Evolutionary conservation across 2,329 filamentous ascomycete species (phyloP).

Genomic region (Dothistroma septosporum): DNA sequence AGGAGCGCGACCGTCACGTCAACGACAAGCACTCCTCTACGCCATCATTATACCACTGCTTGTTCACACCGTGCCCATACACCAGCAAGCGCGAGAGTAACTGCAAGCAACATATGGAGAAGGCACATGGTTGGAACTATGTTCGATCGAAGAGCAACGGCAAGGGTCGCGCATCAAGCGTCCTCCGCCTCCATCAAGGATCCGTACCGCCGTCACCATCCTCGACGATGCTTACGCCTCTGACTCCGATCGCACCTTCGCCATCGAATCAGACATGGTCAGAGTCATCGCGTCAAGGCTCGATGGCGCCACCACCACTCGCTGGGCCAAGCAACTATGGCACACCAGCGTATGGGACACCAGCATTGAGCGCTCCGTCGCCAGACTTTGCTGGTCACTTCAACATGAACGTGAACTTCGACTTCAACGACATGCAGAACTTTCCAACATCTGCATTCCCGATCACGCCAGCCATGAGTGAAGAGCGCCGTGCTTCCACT

Average conservation of each 20-base stretch:
- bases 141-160: constrained; percentile 89
- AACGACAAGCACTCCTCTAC: constrained; percentile 89
- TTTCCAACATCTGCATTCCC: constrained; percentile 23
- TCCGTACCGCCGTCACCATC: constrained; percentile 61
- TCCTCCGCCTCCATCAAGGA: constrained; percentile 55
- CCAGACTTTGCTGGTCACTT: constrained; percentile 36
- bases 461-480: constrained; percentile 35
- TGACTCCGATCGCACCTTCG: constrained; percentile 38
- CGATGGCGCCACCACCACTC: constrained; percentile 32
- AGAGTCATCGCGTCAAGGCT: constrained; percentile 29
- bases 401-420: constrained; percentile 33
- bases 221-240: constrained; percentile 38
- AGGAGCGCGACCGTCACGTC: constrained; percentile 91
- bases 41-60: constrained; percentile 78
- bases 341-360: constrained; percentile 28
- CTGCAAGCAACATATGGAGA: constrained; percentile 99
- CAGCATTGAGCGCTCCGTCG: constrained; percentile 28
- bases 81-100: constrained; percentile 94
- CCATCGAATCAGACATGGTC: constrained; percentile 39
- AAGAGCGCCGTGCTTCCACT: constrained; percentile 31
- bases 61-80: constrained; percentile 80
- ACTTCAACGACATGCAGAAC: constrained; percentile 33
- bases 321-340: constrained; percentile 31
- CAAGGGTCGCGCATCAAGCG: constrained; percentile 55
- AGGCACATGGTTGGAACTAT: constrained; percentile 87